phyloP scores from a whole-genome alignment of 2,329 filamentous ascomycete species.

The Aspergillus glaucus region DNA sequence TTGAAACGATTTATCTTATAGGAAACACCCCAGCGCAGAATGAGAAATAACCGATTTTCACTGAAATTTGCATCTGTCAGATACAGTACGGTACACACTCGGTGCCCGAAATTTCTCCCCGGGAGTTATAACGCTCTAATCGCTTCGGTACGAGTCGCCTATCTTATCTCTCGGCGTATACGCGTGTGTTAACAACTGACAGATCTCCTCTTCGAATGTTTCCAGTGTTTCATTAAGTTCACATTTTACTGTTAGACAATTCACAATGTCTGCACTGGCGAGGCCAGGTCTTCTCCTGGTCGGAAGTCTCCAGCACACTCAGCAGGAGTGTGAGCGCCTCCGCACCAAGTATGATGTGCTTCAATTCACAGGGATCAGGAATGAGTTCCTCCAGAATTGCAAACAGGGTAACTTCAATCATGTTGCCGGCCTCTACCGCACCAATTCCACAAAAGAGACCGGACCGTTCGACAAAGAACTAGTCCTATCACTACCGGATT shows the following conservation, averaged over 20 bases:
- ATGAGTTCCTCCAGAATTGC: not conserved
- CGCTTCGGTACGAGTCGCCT: no score
- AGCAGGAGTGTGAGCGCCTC: not conserved
- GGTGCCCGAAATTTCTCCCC: no score
- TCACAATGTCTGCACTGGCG: slow-evolving; percentile 1
- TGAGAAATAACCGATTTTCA: no score
- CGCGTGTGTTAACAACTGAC: no score
- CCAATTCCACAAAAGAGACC: not conserved
- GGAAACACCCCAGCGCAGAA: no score
- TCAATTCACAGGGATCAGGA: not conserved
- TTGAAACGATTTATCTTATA: no score
- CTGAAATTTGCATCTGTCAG: no score
- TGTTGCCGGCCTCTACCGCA: not conserved
- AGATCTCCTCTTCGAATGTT: no score
- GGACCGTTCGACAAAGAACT: not conserved
- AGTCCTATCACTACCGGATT: not conserved
- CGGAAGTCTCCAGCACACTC: not conserved
- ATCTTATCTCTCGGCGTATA: no score
- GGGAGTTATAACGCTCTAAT: no score
- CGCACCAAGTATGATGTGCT: not conserved
- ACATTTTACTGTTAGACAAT: not conserved
- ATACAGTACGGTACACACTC: no score
- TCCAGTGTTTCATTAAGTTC: no score
- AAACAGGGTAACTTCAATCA: not conserved
- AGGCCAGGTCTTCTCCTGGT: slow-evolving; percentile 2